Conservation (phyloP, 495 filamentous ascomycete genomes). For the Penicillium alfredii region DNA sequence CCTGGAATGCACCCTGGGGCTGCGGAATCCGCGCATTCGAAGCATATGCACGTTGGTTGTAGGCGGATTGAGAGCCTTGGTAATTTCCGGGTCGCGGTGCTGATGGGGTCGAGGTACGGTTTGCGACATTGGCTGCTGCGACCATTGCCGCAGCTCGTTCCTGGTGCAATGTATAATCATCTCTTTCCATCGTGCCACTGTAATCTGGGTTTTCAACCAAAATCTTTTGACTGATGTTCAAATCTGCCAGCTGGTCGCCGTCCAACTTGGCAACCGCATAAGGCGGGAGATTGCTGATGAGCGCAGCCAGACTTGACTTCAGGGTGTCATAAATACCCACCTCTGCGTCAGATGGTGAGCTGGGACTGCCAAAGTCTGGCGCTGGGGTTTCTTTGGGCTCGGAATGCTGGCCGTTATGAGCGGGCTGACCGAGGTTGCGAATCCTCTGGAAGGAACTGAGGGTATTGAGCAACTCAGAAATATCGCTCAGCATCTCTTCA, state of each 20-base stretch:
- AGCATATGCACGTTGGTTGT: conserved; percentile 32
- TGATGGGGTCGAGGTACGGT: conserved; percentile 29
- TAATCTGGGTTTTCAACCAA: conserved; percentile 64
- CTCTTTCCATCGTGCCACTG: conserved; percentile 80
- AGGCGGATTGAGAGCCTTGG: conserved; percentile 26
- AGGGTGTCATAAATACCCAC: conserved; percentile 66
- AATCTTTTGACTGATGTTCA: conserved; percentile 80
- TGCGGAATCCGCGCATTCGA: conserved; percentile 28
- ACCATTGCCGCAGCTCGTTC: conserved; percentile 30
- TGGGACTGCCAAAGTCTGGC: conserved; percentile 35
- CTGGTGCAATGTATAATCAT: conserved; percentile 51
- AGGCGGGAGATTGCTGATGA: conserved; percentile 73
- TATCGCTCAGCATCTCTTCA: conserved; percentile 69
- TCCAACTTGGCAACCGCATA: conserved; percentile 82
- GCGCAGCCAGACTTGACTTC: conserved; percentile 62
- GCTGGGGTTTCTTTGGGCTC: conserved; percentile 33
- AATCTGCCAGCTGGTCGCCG: conserved; percentile 71
- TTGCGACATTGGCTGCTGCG: conserved; percentile 20
- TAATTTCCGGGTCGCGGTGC: conserved; percentile 24
- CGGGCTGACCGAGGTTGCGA: conserved; percentile 55
- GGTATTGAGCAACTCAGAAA: conserved; percentile 79
- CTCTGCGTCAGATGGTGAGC: conserved; percentile 59
- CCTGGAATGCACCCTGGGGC: conserved; percentile 31
- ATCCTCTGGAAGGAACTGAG: conserved; percentile 82
- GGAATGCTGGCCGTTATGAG: conserved; percentile 32